Evolutionary conservation across 331 rosid species (phyloP), one percentile per base, ranked within the genome.

Genomic region (Prunus yedoensis): DNA sequence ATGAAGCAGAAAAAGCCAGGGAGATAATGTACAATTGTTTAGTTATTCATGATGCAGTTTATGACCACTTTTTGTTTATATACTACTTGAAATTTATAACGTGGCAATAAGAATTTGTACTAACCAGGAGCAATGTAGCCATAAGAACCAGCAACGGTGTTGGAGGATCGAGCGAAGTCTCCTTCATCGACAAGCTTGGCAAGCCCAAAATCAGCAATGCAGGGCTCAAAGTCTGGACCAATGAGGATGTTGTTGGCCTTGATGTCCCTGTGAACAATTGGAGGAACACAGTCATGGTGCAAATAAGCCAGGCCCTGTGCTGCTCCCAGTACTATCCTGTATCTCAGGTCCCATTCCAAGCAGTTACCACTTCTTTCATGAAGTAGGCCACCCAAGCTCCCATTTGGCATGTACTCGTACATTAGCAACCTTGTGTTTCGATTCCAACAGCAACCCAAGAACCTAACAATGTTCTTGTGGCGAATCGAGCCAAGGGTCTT

Each of bases 81-180:
- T 38, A 6, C 52, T 47, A 47, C 17, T 43, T 38, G 56, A 45
- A 17, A 18, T 12, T 67, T 25, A 67, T 25, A 61, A 38, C 20
- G 23, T 56, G 0, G 23, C 16, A 13, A 35, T 13, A 78, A 71
- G 27, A 68, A 57, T 35, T 60, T 59, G 70, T 70, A 80, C 89
- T 75, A 15, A 91, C 98, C 98, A 49, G 98, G 98, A 71, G 98
- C 98, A 61, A 94, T 88, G 74, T 94, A 94, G 73, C 98, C 97
- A 74, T 89, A 94, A 70, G 98, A 94, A 20, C 98, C 98, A 30
- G 98, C 97, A 2, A 91, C 82, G 4, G 95, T 88, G 76, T 89
- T 88, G 28, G 93, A 81, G 28, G 96, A 90, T 76, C 90, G 56
- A 1, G 91, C 92, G 59, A 88, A 88, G 74, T 87, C 88, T 20